Percentiles rank a stretch among this genome's conserved stretches.
These are phyloP conservation scores for Podospora appendiculata DNA, from an alignment of 495 filamentous ascomycete genomes.

Conservation along the genomic window DNA sequence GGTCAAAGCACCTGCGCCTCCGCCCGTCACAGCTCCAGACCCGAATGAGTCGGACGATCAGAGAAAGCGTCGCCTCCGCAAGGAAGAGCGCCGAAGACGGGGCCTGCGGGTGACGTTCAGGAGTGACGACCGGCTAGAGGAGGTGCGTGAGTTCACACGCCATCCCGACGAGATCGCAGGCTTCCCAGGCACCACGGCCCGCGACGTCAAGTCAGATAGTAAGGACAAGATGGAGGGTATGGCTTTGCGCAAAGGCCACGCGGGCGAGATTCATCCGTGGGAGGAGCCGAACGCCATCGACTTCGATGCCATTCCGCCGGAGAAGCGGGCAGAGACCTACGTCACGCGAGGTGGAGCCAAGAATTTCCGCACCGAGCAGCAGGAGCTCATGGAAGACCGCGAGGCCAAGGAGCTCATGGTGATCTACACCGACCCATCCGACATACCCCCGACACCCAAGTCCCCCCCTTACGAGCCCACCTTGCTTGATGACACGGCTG, in stretches of 20 bases:
- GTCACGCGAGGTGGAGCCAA: slow-evolving; percentile 56
- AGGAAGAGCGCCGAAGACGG: slow-evolving; percentile 66
- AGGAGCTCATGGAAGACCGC: slow-evolving; percentile 57
- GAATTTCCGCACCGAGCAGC: slow-evolving; percentile 54
- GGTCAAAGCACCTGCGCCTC: slow-evolving; percentile 24
- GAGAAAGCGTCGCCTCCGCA: slow-evolving; percentile 63
- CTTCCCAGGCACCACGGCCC: slow-evolving; percentile 55
- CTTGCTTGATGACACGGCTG: slow-evolving; percentile 2
- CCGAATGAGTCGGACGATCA: slow-evolving; percentile 71
- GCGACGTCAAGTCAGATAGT: slow-evolving; percentile 58
- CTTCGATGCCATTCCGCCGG: slow-evolving; percentile 40
- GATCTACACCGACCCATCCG: slow-evolving; percentile 62
- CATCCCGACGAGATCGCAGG: slow-evolving; percentile 75
- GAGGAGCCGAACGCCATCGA: slow-evolving; percentile 40
- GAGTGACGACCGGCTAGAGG: slow-evolving; percentile 60
- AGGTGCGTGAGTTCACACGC: slow-evolving; percentile 67
- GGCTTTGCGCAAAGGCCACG: slow-evolving; percentile 59
- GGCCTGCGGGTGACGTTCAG: slow-evolving; percentile 59
- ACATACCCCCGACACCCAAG: slow-evolving; percentile 70
- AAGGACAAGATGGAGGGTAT: slow-evolving; percentile 55
- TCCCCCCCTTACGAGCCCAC: slow-evolving; percentile 48
- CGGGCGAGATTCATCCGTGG: slow-evolving; percentile 35
- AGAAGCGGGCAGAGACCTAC: slow-evolving; percentile 48
- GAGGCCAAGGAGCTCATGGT: slow-evolving; percentile 78
- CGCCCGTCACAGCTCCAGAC: slow-evolving; percentile 39